These are phyloP conservation scores for Bruguiera parviflora DNA, from an alignment of 345 rosid species.

Conservation along the genomic window DNA sequence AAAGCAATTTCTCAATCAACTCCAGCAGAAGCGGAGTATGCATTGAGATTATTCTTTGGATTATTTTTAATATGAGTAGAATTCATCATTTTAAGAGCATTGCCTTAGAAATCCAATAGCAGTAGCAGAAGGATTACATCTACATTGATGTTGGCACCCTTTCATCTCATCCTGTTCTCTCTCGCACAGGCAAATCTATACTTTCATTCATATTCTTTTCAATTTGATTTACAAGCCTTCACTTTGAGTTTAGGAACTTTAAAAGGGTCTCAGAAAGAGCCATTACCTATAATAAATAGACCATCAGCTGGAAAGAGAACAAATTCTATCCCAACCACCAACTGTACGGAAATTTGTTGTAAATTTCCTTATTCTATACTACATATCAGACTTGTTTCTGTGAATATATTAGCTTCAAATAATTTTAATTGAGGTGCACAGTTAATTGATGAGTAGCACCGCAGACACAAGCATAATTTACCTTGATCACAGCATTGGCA, in stretches of 20 bases:
- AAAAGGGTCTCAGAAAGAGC: not conserved
- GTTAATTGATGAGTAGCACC: not conserved
- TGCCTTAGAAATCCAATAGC: not conserved
- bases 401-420: not conserved
- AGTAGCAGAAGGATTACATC: not conserved
- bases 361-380: not conserved
- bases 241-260: not conserved
- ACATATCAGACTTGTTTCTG: not conserved
- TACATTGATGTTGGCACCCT: no score
- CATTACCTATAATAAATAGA: not conserved
- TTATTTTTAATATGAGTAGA: not conserved
- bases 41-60: no score
- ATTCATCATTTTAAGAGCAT: not conserved
- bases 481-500: conserved; percentile 55
- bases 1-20: no score
- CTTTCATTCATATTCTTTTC: not conserved
- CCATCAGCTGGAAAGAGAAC: not conserved
- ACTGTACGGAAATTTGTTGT: not conserved
- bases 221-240: not conserved
- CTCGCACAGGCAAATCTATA: not conserved
- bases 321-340: not conserved
- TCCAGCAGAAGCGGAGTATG: no score
- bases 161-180: not conserved
- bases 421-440: not conserved
- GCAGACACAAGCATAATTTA: conserved; percentile 16